Evolutionary conservation across 2,329 filamentous ascomycete genomes (phyloP).

Genomic region (Phoma sp.): DNA sequence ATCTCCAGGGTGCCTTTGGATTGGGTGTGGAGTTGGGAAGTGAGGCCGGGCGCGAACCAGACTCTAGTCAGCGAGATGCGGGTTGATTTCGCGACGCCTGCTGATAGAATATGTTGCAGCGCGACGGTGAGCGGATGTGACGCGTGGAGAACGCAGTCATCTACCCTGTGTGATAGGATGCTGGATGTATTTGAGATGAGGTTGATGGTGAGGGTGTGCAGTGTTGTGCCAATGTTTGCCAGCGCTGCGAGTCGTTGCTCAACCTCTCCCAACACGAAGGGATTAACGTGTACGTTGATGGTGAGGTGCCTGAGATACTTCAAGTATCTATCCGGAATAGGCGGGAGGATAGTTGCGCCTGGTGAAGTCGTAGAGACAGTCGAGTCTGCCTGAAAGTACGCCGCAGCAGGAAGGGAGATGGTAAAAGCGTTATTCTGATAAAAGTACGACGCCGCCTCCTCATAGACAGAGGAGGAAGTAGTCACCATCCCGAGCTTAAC

Average conservation of each 20-base stretch:
- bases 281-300: not conserved
- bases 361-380: too few relatives aligned
- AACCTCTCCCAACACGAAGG: not conserved
- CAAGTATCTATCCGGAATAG: not conserved
- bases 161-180: not conserved
- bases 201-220: not conserved
- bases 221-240: not conserved
- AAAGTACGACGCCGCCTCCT: constrained; percentile 32
- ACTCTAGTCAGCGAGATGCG: not conserved
- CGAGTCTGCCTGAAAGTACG: not conserved
- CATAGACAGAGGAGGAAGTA: constrained; percentile 24
- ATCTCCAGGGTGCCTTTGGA: not conserved
- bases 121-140: not conserved
- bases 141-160: not conserved
- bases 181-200: not conserved
- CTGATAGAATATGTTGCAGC: not conserved
- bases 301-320: not conserved
- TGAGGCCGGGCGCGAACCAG: constrained; percentile 3
- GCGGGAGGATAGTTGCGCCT: not conserved
- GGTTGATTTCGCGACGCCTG: not conserved
- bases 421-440: constrained; percentile 26
- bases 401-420: constrained; percentile 18
- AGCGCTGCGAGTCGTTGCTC: not conserved
- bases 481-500: constrained; percentile 20
- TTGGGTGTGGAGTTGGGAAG: not conserved